Percentiles rank a stretch among this genome's conserved stretches.
These are phyloP conservation scores for Cercospora sp. DNA, from an alignment of 2,329 filamentous ascomycete genomes.

Conservation along the genomic window DNA sequence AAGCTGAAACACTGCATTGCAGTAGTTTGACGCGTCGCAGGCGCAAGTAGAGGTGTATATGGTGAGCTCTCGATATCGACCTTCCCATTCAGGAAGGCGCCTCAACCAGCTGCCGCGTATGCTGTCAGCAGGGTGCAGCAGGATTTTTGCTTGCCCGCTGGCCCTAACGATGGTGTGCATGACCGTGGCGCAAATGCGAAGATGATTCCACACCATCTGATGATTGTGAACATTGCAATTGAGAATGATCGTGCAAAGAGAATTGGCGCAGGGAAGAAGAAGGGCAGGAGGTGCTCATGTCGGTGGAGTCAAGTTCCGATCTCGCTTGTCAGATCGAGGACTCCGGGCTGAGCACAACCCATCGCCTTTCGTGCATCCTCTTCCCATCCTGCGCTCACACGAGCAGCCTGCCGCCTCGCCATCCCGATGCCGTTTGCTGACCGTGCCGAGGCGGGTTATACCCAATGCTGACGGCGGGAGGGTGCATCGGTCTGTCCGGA, in stretches of 20 bases:
- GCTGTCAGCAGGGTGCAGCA: not conserved
- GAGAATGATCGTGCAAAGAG: not conserved
- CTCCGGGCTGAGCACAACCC: not conserved
- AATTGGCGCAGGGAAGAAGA: not conserved
- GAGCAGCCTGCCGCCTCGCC: not conserved
- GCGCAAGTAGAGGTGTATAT: not conserved
- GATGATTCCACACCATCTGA: not conserved
- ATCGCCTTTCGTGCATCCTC: not conserved
- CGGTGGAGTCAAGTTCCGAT: not conserved
- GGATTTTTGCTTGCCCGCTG: not conserved
- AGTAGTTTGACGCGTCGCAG: not conserved
- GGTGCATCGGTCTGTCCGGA: not conserved
- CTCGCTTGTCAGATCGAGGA: not conserved
- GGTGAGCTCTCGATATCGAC: not conserved
- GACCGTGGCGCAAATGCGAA: not conserved
- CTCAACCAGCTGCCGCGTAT: not conserved
- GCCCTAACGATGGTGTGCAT: not conserved
- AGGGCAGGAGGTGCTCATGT: not conserved
- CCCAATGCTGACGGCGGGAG: not conserved
- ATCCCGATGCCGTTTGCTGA: not conserved
- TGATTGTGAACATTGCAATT: not conserved
- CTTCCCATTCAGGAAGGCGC: slow-evolving; percentile 1
- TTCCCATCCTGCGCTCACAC: not conserved
- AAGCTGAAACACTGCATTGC: not conserved
- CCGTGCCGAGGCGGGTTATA: not conserved